Evolutionary conservation across 768 basidiomycete species (phyloP), one percentile per base, ranked within the genome.

Genomic region (Gloeopeniophorella convolvens): DNA sequence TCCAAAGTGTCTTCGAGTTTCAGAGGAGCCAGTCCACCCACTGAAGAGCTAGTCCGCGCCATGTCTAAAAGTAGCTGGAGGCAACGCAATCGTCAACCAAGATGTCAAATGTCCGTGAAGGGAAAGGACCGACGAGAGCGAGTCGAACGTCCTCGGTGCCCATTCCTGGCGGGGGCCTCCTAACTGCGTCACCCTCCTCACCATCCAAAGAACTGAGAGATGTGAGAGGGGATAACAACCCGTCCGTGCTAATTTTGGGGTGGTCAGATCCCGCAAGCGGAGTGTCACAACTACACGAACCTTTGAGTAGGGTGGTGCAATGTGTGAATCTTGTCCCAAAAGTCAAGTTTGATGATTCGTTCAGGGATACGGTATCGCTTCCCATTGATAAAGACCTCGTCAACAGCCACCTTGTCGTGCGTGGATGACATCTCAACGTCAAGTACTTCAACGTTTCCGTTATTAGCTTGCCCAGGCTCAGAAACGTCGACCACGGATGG

Each of bases 301-400:
- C 54, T 54, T 41, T 56, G 47, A 3, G 20, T 55, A 18, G 43
- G 56, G 27, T 24, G 21, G 3, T 42, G 41, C 28, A 16, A 13
- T 8, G n/a, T 15, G 31, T 56, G 24, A 24, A 89, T 72, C 65
- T 87, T 93, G 49, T 80, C 83, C 94, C 95, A 98, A 62, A 99
- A 99, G 65, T 99, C 95, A 41, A 99, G 77, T 39, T 89, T 77
- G 58, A 99, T 87, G 42, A 93, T 77, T 51, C 82, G 79, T 64
- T 98, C 96, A 3, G 96, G 96, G 20, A 98, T 84, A 61, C 93
- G 75, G 68, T 96, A 98, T 36, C 89, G 80, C 56, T 89, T 83
- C 27, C 88, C 88, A 59, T 90, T 90, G 59, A 91, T 90, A 44
- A 89, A 69, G 20, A 92, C 82, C 59, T 94, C 91, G 57, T 93